Evolutionary conservation across 2,329 filamentous ascomycete genomes (phyloP), one percentile per base, ranked within the genome.

Genomic region (Aspergillus fructus): DNA sequence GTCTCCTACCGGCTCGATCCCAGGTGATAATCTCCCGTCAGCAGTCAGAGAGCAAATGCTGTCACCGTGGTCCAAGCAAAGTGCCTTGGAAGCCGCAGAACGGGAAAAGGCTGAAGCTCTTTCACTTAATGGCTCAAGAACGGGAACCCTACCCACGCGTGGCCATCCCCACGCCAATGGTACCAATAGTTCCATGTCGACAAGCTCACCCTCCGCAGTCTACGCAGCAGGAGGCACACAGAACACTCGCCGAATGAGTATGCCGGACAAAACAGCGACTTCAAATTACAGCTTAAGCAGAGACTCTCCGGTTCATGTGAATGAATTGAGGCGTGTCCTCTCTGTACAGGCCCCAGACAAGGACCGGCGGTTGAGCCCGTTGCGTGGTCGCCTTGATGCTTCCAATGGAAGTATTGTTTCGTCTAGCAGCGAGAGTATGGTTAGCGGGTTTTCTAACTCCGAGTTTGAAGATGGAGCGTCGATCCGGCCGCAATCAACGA

Each of bases 41-140:
- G 81, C 79, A 27, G 84, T 91, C 64, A 86, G 83, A 62, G 90
- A 94, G 60, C 84, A 90, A 63, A 90, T 97, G 83, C 77, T 91
- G 56, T 79, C 84, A 19, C 85, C 90, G 48, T 97, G 93, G 93
- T 89, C 86, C 40, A 87, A 87, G n/a, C 49, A 51, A 13, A 68
- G 92, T 96, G 21, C 76, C 80, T 13, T 94, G 52, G 83, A 87
- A 11, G 81, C 84, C 39, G 82, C 90, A 49, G 85, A 89, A 58
- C 85, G 79, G 58, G 79, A 89, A 55, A 84, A 81, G 49, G 87
- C 87, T 65, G 90, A 88, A 65, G 85, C 89, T 0, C 84, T 85
- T 12, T 96, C 91, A 4, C 77, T 96, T 54, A 89, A 81, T 53
- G 91, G 91, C 21, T 96, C 91, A 3, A 86, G 85, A 61, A 81